These are phyloP conservation scores for Cryptosporidium parvum DNA, from an alignment of 169 alveolate species.

Conservation along the genomic window DNA sequence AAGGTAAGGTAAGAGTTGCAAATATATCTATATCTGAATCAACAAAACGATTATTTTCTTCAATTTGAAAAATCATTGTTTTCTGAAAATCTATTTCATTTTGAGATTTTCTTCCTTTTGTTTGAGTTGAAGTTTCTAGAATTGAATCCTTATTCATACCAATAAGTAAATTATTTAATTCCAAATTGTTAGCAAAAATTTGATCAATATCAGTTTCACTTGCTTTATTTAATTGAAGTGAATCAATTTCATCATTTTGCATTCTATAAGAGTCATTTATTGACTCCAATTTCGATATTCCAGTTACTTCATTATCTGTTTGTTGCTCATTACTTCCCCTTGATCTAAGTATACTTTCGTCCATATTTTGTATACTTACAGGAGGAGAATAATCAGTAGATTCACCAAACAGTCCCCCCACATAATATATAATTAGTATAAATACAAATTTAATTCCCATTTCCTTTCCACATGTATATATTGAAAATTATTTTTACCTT, in stretches of 20 bases:
- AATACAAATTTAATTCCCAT: neutral
- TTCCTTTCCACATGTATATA: neutral
- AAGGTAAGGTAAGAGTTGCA: conserved; percentile 39
- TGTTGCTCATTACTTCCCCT: conserved; percentile 12
- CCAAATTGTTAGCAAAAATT: neutral
- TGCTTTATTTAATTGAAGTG: neutral
- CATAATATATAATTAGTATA: neutral
- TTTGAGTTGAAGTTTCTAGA: neutral
- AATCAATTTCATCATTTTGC: neutral
- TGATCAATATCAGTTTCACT: conserved; percentile 1
- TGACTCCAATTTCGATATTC: neutral
- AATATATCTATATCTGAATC: conserved; percentile 65
- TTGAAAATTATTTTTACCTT: no score
- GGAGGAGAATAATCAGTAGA: neutral
- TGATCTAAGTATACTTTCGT: conserved; percentile 24
- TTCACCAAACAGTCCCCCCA: conserved; percentile 12
- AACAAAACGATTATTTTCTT: conserved; percentile 50
- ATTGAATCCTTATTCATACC: neutral
- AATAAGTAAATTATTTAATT: neutral
- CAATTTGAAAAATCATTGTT: conserved; percentile 32
- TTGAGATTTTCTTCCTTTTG: conserved; percentile 35
- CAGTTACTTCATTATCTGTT: neutral
- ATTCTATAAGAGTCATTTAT: neutral
- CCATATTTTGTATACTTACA: conserved; percentile 19
- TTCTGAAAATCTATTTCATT: conserved; percentile 20